Evolutionary conservation across 768 basidiomycete species (phyloP), one percentile per base, ranked within the genome.

Genomic region (Tubosaeta sp.): DNA sequence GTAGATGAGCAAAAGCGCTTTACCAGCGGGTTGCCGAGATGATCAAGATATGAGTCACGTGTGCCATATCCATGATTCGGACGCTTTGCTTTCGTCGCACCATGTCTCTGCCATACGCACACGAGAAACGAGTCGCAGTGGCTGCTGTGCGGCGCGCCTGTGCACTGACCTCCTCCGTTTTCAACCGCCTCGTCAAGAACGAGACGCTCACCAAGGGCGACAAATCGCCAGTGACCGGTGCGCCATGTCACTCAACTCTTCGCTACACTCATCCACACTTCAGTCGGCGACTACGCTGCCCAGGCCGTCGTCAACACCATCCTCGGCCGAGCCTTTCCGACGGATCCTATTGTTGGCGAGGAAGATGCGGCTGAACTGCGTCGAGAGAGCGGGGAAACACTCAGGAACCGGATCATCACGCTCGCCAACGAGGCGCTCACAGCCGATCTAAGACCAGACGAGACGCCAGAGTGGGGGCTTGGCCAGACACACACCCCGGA

Each of bases 231-330:
- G 92, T 95, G 1, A 94, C 92, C 12, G 86, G 90, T 87, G 53
- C 44, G 75, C 57, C 36, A 5, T 13, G 31, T 36, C 29, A 42
- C 18, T 24, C 34, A 34, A 14, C 42, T 19, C 1, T 48, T 22
- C 29, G 27, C 40, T 35, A 14, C 9, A 13, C 43, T 14, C 30
- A 30, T 38, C 31, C 25, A 27, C 32, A 11, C 47, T 11, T 22
- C 59, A 94, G 94, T 96, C 19, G 96, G 88, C 32, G 96, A 98
- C 70, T 94, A 86, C 68, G 81, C 94, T 4, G 90, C 94, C 0
- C 96, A 99, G 64, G 91, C 94, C 0, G 82, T 98, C 36, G 84
- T 99, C 60, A 87, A 87, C 53, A 76, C 85, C 8, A 86, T 97
- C 62, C 79, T 99, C 31, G 65, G 69, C 14, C 72, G 73, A 12